Base-by-base conservation (phyloP, 805 yeast genomes). In the Starmera quercuum region DNA sequence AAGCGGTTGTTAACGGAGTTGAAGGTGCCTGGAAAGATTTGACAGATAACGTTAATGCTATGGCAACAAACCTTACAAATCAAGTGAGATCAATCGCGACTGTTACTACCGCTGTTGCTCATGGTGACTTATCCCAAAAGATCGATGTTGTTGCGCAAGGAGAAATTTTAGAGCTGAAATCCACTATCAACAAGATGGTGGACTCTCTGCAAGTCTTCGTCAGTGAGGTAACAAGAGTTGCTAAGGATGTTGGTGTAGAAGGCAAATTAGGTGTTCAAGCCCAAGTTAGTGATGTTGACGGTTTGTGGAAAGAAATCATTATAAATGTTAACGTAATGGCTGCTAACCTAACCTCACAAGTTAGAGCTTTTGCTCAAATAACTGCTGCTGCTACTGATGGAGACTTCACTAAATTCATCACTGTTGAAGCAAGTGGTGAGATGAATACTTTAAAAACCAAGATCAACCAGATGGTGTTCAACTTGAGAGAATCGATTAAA, bases 361-460 rank as follows among this genome's bases (percentile, higher is more conserved):
- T 85, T 51, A 73, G 95, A 59, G 95, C 95, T 0, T 85, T 85
- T 63, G 95, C 94, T 25, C 94, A 85, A 54, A 85, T 85, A 49
- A 85, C 95, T 0, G 95, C 92, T 18, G 92, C 95, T 20, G 95
- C 95, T 11, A 84, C 95, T 3, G 95, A 85, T 59, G 95, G 95
- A 53, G 95, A 85, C 55, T 85, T 85, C 58, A 85, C 95, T 0
- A 70, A 90, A 43, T 82, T 85, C 49, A 86, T 85, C 42, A 85
- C 95, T 0, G 95, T 85, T 39, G 95, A 85, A 53, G 95, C 95
- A 0, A 69, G 79, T 26, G 95, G 95, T 58, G 95, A 85, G 63
- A 85, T 85, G 95, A 75, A 68, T 39, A 42, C 55, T 0, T 50
- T 76, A 38, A 67, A 68, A 43, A 72, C 71, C 11, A 66, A 71